Base-by-base conservation (phyloP, 2,329 filamentous ascomycete species). In the Verticillium longisporum region DNA sequence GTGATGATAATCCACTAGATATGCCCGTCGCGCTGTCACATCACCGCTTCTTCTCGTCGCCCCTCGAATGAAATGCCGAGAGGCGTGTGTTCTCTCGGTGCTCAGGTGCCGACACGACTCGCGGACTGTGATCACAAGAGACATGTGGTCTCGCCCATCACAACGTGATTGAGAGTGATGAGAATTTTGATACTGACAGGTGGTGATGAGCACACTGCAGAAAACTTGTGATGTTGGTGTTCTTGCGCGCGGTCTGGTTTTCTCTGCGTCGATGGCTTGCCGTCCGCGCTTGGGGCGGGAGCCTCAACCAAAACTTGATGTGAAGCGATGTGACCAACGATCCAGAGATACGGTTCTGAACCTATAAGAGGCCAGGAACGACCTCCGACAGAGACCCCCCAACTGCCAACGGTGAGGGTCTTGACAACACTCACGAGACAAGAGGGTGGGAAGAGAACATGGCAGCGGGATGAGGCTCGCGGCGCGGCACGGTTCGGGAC, bases 361-460 rank as follows among this genome's bases (percentile, higher is more conserved):
- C 45, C 45, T 50, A 50, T 50, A 21, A 50, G 45, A 26, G n/a
- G n/a, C 21, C 45, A 21, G n/a, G 45, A 18, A 50, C 45, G 45
- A 50, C 45, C 31, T 34, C 55, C 33, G n/a, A 56, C 7, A 36
- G 55, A 36, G 33, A 33, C 55, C n/a, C 31, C n/a, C 37, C 33
- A 14, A 33, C 32, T 26, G 3, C 33, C 55, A 36, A 36, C 18
- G 15, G 14, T 55, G 54, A 32, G 26, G 54, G 54, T 33, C 26
- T 33, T 32, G n/a, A 56, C 55, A n/a, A n/a, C n/a, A 33, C 33
- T 36, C 26, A 21, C 26, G 33, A 11, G 37, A 38, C 36, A 6
- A 41, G 56, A 58, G 56, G 56, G 56, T 58, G 56, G 41, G 37
- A 58, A 50, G 56, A 31, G 33, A 45, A 58, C 56, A 50, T 33